phyloP scores from a whole-genome alignment of 257 asterid species.

The Agastache rugosa region DNA sequence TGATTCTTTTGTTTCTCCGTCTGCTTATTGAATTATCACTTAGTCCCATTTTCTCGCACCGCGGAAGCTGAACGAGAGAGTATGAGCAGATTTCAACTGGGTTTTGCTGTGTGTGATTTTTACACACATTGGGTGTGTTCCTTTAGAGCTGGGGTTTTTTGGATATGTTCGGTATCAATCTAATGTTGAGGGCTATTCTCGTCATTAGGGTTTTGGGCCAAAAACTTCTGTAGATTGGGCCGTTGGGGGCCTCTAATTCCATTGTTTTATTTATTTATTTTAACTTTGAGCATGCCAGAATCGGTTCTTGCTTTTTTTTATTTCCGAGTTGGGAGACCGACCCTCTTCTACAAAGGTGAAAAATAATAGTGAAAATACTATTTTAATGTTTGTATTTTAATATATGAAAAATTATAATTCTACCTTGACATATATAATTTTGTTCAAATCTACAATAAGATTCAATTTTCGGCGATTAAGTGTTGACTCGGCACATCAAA shows the following conservation, averaged over 20 bases:
- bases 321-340: too few relatives aligned
- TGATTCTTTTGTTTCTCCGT: slow-evolving; percentile 49
- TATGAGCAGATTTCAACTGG: slow-evolving; percentile 18
- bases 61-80: neutral
- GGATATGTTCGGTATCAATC: slow-evolving; percentile 33
- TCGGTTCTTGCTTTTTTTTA: too few relatives aligned
- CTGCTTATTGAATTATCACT: slow-evolving; percentile 60
- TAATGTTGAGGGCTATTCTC: slow-evolving; percentile 9
- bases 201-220: slow-evolving; percentile 30
- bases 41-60: slow-evolving; percentile 49
- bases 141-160: slow-evolving; percentile 33
- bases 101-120: slow-evolving; percentile 29
- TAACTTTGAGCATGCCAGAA: too few relatives aligned
- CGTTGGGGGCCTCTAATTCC: slow-evolving; percentile 8
- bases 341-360: too few relatives aligned
- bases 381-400: too few relatives aligned
- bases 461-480: too few relatives aligned
- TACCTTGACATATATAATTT: too few relatives aligned
- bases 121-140: slow-evolving; percentile 23
- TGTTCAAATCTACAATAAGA: too few relatives aligned
- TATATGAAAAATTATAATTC: too few relatives aligned
- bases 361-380: too few relatives aligned
- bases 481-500: too few relatives aligned
- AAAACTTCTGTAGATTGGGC: neutral
- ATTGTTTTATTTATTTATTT: too few relatives aligned